Evolutionary conservation across 2,329 filamentous ascomycete species (phyloP).

Genomic region (Alternaria sp.): DNA sequence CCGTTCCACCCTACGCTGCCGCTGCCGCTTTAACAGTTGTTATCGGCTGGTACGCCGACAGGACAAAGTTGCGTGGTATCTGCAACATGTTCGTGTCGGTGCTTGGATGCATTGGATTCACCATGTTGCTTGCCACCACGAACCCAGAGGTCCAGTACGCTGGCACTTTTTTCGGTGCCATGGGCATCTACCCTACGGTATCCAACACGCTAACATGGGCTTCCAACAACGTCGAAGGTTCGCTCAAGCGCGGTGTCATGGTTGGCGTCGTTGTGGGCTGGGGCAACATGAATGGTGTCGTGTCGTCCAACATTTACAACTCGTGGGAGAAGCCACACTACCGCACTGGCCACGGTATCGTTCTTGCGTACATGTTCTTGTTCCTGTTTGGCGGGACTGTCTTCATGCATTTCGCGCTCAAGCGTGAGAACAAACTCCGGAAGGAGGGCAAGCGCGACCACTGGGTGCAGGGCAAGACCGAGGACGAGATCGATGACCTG

Average conservation of each 20-base stretch:
- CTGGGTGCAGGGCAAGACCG: slow-evolving; percentile 70
- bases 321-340: slow-evolving; percentile 69
- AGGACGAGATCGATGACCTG: slow-evolving; percentile 68
- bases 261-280: slow-evolving; percentile 87
- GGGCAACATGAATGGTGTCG: slow-evolving; percentile 91
- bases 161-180: slow-evolving; percentile 82
- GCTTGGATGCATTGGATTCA: slow-evolving; percentile 79
- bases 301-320: slow-evolving; percentile 81
- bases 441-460: slow-evolving; percentile 70
- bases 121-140: slow-evolving; percentile 75
- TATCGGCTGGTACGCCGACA: slow-evolving; percentile 79
- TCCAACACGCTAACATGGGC: slow-evolving; percentile 88
- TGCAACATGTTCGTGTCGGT: slow-evolving; percentile 79
- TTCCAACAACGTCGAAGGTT: slow-evolving; percentile 89
- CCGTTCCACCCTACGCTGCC: slow-evolving; percentile 77
- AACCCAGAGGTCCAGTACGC: slow-evolving; percentile 77
- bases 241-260: slow-evolving; percentile 89
- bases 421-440: slow-evolving; percentile 73
- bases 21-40: slow-evolving; percentile 74
- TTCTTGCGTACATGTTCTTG: slow-evolving; percentile 75
- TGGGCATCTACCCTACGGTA: slow-evolving; percentile 89
- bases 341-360: slow-evolving; percentile 75
- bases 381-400: slow-evolving; percentile 76
- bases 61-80: slow-evolving; percentile 74
- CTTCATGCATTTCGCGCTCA: slow-evolving; percentile 69